Evolutionary conservation across 306 rosid species (phyloP), one percentile per base, ranked within the genome.

Genomic region (Geum urbanum): DNA sequence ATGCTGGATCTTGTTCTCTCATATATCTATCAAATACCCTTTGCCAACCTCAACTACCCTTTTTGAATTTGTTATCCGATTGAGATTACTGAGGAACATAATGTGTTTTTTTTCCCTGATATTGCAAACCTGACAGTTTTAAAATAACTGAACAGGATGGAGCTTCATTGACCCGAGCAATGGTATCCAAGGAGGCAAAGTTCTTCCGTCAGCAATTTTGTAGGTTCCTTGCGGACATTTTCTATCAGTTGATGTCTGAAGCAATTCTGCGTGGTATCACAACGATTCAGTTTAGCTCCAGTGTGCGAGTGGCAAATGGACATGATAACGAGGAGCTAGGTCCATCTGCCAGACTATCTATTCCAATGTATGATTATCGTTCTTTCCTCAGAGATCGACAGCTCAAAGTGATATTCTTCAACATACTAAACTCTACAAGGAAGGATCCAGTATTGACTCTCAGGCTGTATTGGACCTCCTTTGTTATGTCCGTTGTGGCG

Each of bases 121-220:
- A 57, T 46, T 39, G 44, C n/a, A 22, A 64, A 32, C 13, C 37
- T 64, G 59, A 60, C 72, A 74, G 54, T 41, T 61, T 79, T 51
- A 15, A 67, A 49, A 77, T 75, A 72, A 68, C 79, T 76, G 74
- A 73, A 77, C 86, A 91, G 92, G 84, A 94, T 48, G 99, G 96
- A 77, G 95, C 91, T 53, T 94, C 99, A 37, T 72, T 91, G 80
- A 68, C 86, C 79, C 85, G 72, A 84, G 96, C 92, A 64, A 48
- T 83, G 85, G 83, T 91, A 66, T 91, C 97, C 4, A 85, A 86
- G 82, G 92, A 89, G 75, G 95, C 91, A 62, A 86, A 79, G 74
- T 57, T 65, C 56, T 84, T 83, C 75, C 92, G 96, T 43, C 79
- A 84, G 74, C 89, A 91, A 69, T 74, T 89, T 71, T 77, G 88